Percentiles rank a stretch among this genome's conserved stretches.
These are phyloP conservation scores for Blastocystis hominis DNA, from an alignment of 352 stramenopile genomes.

Conservation along the genomic window DNA sequence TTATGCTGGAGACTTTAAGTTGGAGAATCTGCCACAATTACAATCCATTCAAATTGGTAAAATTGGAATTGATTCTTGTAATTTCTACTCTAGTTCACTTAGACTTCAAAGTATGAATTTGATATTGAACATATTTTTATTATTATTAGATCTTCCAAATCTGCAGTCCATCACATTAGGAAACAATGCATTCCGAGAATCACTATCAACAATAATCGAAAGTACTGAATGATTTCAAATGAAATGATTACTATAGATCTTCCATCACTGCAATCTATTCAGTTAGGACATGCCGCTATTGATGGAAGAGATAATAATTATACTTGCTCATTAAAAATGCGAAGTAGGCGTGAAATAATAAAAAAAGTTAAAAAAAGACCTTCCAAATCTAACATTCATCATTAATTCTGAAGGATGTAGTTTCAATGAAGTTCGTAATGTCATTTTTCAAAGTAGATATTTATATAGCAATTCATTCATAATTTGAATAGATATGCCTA, in stretches of 20 bases:
- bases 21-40: too few relatives aligned
- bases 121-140: too few relatives aligned
- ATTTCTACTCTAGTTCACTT: too few relatives aligned
- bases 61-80: too few relatives aligned
- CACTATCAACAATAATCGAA: too few relatives aligned
- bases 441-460: background rate
- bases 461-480: background rate
- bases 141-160: too few relatives aligned
- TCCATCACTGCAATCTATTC: background rate
- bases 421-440: background rate
- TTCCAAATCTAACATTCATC: background rate
- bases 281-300: background rate
- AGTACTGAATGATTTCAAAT: too few relatives aligned
- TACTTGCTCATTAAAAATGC: background rate
- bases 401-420: background rate
- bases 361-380: background rate
- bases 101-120: too few relatives aligned
- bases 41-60: too few relatives aligned
- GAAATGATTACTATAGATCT: background rate
- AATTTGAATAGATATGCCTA: background rate
- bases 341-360: background rate
- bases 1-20: too few relatives aligned
- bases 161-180: too few relatives aligned
- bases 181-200: too few relatives aligned
- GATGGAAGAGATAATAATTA: background rate